Base-by-base conservation (phyloP, 495 filamentous ascomycete genomes). In the Penicillium chermesinum region DNA sequence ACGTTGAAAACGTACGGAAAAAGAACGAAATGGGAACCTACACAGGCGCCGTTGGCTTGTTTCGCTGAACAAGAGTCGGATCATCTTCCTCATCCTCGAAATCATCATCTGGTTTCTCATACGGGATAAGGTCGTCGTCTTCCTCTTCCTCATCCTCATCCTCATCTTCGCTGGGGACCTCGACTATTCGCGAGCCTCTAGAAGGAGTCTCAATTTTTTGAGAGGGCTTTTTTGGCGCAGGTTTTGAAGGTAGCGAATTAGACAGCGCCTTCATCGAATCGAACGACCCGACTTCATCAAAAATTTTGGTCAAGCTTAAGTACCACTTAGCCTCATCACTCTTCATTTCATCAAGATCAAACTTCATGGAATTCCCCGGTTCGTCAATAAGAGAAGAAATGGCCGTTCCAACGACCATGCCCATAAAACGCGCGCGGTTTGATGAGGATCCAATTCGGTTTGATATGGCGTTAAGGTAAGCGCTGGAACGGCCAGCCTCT, bases 51-150 rank as follows among this genome's bases (percentile, higher is more conserved):
- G 79, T 85, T 33, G 87, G 85, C 53, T 90, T 95, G 61, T 88
- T 80, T 32, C 91, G 79, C 42, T 84, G 81, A 34, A 97, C 74
- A 27, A 94, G 67, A 0, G 89, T 95, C 12, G 94, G 83, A 59
- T 99, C 94, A 19, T 96, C 91, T 45, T 95, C 89, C 0, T 85
- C 87, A 64, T 97, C 94, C 48, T 89, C 86, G 2, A 79, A 74
- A 57, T 99, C 94, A n/a, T 87, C 91, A 61, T 95, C 93, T 0
- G 91, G 90, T 59, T 96, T 96, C 21, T 78, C 82, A 60, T 96
- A 97, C 3, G 88, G 83, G 9, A 81, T 72, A 0, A 97, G 69
- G 48, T 88, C 88, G 8, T 88, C 84, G 43, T 89, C 81, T 47
- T 89, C 44, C 16, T 32, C 2, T 18, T 37, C 83, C 1, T 67